Conservation (phyloP, 2,329 filamentous ascomycete genomes). For the Pseudogymnoascus sp. region DNA sequence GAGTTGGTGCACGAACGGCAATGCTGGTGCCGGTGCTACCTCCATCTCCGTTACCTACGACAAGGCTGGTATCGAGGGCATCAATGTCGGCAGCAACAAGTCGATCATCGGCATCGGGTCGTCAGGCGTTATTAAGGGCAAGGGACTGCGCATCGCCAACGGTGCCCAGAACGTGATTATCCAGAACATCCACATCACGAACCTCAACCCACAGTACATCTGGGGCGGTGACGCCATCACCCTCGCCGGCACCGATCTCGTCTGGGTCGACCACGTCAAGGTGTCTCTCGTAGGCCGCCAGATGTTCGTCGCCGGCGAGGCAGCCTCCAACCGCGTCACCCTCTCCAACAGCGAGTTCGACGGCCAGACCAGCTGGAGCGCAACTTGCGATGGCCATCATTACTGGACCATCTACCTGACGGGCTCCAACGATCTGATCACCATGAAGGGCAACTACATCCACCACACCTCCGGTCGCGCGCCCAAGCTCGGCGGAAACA, state of each 20-base stretch:
- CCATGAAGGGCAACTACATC: slow-evolving; percentile 54
- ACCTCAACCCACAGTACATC: slow-evolving; percentile 49
- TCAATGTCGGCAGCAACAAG: slow-evolving; percentile 25
- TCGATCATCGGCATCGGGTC: slow-evolving; percentile 21
- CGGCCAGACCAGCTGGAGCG: slow-evolving; percentile 45
- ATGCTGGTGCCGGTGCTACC: slow-evolving; percentile 4
- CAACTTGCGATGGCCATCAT: slow-evolving; percentile 51
- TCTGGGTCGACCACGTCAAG: slow-evolving; percentile 44
- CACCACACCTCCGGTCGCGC: slow-evolving; percentile 50
- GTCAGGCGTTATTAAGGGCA: slow-evolving; percentile 23
- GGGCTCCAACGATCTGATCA: slow-evolving; percentile 49
- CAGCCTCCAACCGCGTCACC: slow-evolving; percentile 47
- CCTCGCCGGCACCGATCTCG: slow-evolving; percentile 25
- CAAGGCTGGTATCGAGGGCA: slow-evolving; percentile 21
- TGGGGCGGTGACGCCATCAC: slow-evolving; percentile 44
- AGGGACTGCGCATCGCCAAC: slow-evolving; percentile 22
- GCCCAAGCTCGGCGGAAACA: slow-evolving; percentile 50
- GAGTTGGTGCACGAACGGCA: slow-evolving; percentile 47
- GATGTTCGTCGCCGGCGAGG: slow-evolving; percentile 51
- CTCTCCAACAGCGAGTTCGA: slow-evolving; percentile 56
- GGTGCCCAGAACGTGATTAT: slow-evolving; percentile 24
- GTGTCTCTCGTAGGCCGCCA: slow-evolving; percentile 53
- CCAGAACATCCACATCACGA: slow-evolving; percentile 44
- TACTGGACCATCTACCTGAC: slow-evolving; percentile 55
- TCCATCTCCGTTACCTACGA: slow-evolving; percentile 24